A percentile compares a stretch with the other conserved stretches of the same genome.
Evolutionary conservation across 1,284 basidiomycete genomes (phyloP).

Genomic region (Malassezia yamatoensis): DNA sequence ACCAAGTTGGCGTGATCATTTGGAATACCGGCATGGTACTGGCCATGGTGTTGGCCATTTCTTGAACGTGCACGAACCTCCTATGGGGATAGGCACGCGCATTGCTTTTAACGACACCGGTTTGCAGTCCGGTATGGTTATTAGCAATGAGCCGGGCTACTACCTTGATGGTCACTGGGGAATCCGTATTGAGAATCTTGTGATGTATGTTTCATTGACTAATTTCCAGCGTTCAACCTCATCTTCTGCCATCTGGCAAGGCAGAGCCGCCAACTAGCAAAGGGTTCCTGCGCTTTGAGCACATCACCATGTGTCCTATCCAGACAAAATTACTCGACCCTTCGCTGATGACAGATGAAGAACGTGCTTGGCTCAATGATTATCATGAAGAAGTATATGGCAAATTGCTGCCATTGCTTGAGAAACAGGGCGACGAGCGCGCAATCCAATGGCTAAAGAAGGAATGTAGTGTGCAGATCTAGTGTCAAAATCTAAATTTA

Average conservation of each 20-base stretch:
- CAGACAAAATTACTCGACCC: slow-evolving; percentile 71
- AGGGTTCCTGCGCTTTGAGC: slow-evolving; percentile 34
- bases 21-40: slow-evolving; percentile 56
- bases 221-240: slow-evolving; percentile 3
- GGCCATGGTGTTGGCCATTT: slow-evolving; percentile 43
- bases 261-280: slow-evolving; percentile 25
- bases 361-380: slow-evolving; percentile 70
- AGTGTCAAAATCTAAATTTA: neutral
- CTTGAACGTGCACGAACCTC: slow-evolving; percentile 45
- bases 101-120: slow-evolving; percentile 43
- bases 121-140: slow-evolving; percentile 43
- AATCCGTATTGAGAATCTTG: slow-evolving; percentile 74
- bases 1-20: slow-evolving; percentile 78
- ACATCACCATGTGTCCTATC: slow-evolving; percentile 57
- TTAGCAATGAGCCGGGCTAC: slow-evolving; percentile 65
- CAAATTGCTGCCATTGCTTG: slow-evolving; percentile 68
- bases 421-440: slow-evolving; percentile 56
- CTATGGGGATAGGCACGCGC: slow-evolving; percentile 44
- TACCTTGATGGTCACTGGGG: slow-evolving; percentile 85
- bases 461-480: slow-evolving; percentile 49
- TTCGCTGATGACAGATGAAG: slow-evolving; percentile 58
- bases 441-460: slow-evolving; percentile 70
- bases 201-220: slow-evolving; percentile 17
- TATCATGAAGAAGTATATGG: slow-evolving; percentile 70
- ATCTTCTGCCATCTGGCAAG: slow-evolving; percentile 3